Conservation (phyloP, 495 filamentous ascomycete genomes). For the Gamarada debralockiae region DNA sequence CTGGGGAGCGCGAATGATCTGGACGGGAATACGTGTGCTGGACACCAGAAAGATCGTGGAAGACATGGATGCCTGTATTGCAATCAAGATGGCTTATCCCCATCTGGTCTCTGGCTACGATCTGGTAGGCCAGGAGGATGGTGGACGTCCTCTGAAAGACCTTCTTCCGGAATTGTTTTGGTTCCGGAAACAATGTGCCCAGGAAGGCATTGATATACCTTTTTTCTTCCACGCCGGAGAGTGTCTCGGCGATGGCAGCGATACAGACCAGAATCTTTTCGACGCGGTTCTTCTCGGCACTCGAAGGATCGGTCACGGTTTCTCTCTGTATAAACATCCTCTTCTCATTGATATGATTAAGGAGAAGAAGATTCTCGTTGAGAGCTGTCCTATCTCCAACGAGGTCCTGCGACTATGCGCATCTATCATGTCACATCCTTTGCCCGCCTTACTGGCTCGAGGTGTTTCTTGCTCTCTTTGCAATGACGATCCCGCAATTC, state of each 20-base stretch:
- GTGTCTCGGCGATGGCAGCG: constrained; percentile 70
- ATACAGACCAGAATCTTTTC: constrained; percentile 80
- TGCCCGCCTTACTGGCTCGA: constrained; percentile 79
- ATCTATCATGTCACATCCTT: constrained; percentile 72
- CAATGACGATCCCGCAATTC: constrained; percentile 83
- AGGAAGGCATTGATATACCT: constrained; percentile 80
- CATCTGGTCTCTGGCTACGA: constrained; percentile 83
- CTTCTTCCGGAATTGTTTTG: constrained; percentile 82
- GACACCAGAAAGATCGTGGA: constrained; percentile 63
- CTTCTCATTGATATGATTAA: constrained; percentile 82
- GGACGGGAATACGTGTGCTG: constrained; percentile 66
- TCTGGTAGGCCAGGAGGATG: constrained; percentile 80
- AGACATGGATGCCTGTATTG: constrained; percentile 81
- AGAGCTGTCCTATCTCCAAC: constrained; percentile 84
- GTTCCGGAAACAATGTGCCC: constrained; percentile 81
- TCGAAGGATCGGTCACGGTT: constrained; percentile 83
- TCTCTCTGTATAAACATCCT: constrained; percentile 87
- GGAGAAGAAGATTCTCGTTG: constrained; percentile 81
- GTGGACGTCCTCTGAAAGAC: constrained; percentile 68
- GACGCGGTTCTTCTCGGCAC: constrained; percentile 87
- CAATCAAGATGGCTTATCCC: constrained; percentile 72
- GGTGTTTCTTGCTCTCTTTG: constrained; percentile 74
- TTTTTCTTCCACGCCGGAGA: constrained; percentile 96
- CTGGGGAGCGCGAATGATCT: constrained; percentile 86
- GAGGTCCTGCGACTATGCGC: constrained; percentile 74